These are phyloP conservation scores for Starmerella khaoyaiensis DNA, from an alignment of 805 yeast species.

Conservation along the genomic window DNA sequence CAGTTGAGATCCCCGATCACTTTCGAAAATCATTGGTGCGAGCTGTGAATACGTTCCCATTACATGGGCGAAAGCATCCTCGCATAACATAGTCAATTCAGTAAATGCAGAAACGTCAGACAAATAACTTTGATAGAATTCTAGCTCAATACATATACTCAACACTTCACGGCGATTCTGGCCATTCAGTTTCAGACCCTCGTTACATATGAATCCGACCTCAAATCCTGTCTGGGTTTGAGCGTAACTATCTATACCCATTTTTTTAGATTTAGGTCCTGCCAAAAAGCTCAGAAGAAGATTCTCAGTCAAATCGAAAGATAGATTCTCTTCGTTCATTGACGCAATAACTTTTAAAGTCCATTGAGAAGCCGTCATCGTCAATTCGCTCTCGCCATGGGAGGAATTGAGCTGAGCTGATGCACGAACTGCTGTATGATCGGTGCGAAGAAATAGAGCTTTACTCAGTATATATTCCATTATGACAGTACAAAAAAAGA, in stretches of 20 bases:
- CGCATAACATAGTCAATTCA: conserved; percentile 5
- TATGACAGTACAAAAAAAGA: too few species aligned
- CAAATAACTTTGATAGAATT: too few species aligned
- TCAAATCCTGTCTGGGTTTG: conserved; percentile 7
- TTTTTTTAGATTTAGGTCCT: background rate
- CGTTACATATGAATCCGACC: conserved; percentile 5
- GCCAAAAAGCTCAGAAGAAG: conserved; percentile 11
- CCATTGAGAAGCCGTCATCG: conserved; percentile 16
- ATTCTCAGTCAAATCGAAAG: conserved; percentile 16
- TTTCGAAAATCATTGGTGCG: conserved; percentile 13
- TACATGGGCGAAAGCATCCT: conserved; percentile 4
- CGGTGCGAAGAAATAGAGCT: too few species aligned
- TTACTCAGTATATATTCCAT: too few species aligned
- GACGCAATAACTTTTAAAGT: conserved; percentile 1
- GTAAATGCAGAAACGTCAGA: background rate
- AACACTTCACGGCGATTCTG: conserved; percentile 8
- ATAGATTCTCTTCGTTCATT: conserved; percentile 4
- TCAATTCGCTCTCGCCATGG: conserved; percentile 7
- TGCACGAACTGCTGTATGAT: too few species aligned
- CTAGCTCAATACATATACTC: conserved; percentile 1
- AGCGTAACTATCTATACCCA: conserved; percentile 5
- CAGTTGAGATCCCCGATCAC: background rate
- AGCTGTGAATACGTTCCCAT: background rate
- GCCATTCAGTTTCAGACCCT: background rate
- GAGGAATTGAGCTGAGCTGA: too few species aligned